Conservation (phyloP, 192 early-diverging fungal genomes). For the Coemansia sp. region DNA sequence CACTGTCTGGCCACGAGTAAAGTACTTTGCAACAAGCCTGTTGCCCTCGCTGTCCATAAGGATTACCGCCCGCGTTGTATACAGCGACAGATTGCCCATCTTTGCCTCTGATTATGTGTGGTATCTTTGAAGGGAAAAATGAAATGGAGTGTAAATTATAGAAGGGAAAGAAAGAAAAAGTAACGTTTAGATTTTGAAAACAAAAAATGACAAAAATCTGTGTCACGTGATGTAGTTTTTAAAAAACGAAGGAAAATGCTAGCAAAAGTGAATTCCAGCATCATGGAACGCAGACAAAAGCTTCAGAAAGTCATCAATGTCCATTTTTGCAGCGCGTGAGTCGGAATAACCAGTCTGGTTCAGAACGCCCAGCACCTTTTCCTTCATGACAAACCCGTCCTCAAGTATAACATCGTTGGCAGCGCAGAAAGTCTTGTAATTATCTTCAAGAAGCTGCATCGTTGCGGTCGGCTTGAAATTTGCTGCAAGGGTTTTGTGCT, state of each 20-base stretch:
- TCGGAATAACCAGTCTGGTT: slow-evolving; percentile 68
- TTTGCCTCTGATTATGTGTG: not conserved
- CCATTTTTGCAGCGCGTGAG: slow-evolving; percentile 85
- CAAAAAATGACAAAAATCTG: not conserved
- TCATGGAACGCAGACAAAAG: slow-evolving; percentile 88
- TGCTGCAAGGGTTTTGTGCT: slow-evolving; percentile 89
- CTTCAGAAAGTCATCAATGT: slow-evolving; percentile 92
- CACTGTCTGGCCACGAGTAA: slow-evolving; percentile 46
- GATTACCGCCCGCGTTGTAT: slow-evolving; percentile 85
- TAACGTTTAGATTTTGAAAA: not conserved
- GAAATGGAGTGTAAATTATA: not conserved
- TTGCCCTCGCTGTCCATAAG: slow-evolving; percentile 92
- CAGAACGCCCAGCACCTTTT: slow-evolving; percentile 73
- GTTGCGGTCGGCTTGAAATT: slow-evolving; percentile 89
- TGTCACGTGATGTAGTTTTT: slow-evolving; percentile 5
- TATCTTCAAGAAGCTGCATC: slow-evolving; percentile 89
- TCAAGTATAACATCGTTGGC: slow-evolving; percentile 78
- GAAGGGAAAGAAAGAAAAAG: slow-evolving; percentile 6
- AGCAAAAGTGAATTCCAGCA: slow-evolving; percentile 89
- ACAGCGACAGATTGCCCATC: slow-evolving; percentile 82
- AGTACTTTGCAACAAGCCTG: slow-evolving; percentile 93
- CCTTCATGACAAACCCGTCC: slow-evolving; percentile 85
- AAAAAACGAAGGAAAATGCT: slow-evolving; percentile 6
- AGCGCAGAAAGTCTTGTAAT: slow-evolving; percentile 93
- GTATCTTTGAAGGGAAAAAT: not conserved